A percentile compares a stretch with the other conserved stretches of the same genome.
These are phyloP conservation scores for Eimeria tenella DNA, from an alignment of 169 alveolate genomes.

Conservation along the genomic window DNA sequence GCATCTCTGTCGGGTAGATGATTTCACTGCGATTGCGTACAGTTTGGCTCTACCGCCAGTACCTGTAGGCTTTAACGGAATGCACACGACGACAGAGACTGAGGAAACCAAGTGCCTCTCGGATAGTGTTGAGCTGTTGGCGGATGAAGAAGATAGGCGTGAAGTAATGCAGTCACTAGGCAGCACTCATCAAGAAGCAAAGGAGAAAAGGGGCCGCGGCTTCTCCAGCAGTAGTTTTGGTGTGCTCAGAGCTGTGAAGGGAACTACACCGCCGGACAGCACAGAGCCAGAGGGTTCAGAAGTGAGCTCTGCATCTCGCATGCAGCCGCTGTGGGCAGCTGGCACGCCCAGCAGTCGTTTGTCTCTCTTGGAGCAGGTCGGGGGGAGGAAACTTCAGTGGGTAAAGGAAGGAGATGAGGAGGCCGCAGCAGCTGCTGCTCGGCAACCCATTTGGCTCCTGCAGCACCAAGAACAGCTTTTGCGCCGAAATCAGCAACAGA, in stretches of 20 bases:
- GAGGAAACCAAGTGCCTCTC: not conserved
- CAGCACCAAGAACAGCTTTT: not conserved
- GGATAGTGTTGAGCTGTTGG: not conserved
- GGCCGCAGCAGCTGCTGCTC: not conserved
- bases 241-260: not conserved
- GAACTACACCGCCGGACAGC: not conserved
- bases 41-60: not conserved
- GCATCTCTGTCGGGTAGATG: not conserved
- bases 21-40: not conserved
- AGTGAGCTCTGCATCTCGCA: not conserved
- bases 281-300: not conserved
- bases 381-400: not conserved
- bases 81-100: not conserved
- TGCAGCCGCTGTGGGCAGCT: not conserved
- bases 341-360: not conserved
- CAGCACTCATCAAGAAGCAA: not conserved
- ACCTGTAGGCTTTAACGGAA: not conserved
- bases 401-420: conserved; percentile 1
- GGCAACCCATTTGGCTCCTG: not conserved
- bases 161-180: not conserved
- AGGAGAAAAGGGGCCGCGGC: not conserved
- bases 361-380: not conserved
- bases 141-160: not conserved
- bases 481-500: not conserved
- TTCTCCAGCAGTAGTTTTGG: not conserved